Percentiles rank a stretch among this genome's conserved stretches.
phyloP scores from a whole-genome alignment of 1,284 basidiomycete species.

The Cerioporus squamosus region DNA sequence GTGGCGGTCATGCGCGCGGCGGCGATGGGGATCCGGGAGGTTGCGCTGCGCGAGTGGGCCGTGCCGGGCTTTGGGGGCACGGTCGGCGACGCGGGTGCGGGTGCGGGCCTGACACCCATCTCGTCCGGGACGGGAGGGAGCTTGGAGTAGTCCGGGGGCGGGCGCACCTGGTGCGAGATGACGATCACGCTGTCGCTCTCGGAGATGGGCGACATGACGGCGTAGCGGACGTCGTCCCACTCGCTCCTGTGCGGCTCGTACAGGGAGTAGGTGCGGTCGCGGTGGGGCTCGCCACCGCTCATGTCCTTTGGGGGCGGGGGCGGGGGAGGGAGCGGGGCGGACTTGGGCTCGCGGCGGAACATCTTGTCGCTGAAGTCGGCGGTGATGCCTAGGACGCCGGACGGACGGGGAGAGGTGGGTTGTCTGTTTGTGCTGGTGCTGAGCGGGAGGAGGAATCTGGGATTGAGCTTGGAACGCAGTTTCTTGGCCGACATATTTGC shows the following conservation, averaged over 20 bases:
- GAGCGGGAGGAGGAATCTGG: conserved; percentile 22
- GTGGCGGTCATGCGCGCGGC: conserved; percentile 9
- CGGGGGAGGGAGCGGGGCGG: conserved; percentile 13
- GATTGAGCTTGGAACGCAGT: conserved; percentile 27
- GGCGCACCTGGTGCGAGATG: conserved; percentile 19
- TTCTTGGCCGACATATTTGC: conserved; percentile 23
- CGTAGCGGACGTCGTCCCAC: conserved; percentile 26
- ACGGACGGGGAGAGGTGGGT: neutral
- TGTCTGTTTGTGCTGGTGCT: conserved; percentile 2
- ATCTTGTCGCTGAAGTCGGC: conserved; percentile 22
- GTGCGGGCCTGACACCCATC: conserved; percentile 4
- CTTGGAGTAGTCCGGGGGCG: conserved; percentile 14
- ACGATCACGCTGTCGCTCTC: conserved; percentile 14
- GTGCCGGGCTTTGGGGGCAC: conserved; percentile 14
- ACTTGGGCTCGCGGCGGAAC: conserved; percentile 11
- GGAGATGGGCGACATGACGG: conserved; percentile 18
- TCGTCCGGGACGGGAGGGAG: conserved; percentile 17
- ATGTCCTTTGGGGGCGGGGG: conserved; percentile 28
- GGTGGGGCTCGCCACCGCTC: too few species aligned
- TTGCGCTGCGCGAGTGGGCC: conserved; percentile 11
- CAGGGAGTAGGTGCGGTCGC: conserved; percentile 1
- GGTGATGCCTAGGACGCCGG: conserved; percentile 4
- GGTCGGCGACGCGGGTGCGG: conserved; percentile 13
- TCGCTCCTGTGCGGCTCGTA: conserved; percentile 2
- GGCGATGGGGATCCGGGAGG: conserved; percentile 28